Evolutionary conservation across 352 stramenopile species (phyloP).

Genomic region (Phytophthora lateralis): DNA sequence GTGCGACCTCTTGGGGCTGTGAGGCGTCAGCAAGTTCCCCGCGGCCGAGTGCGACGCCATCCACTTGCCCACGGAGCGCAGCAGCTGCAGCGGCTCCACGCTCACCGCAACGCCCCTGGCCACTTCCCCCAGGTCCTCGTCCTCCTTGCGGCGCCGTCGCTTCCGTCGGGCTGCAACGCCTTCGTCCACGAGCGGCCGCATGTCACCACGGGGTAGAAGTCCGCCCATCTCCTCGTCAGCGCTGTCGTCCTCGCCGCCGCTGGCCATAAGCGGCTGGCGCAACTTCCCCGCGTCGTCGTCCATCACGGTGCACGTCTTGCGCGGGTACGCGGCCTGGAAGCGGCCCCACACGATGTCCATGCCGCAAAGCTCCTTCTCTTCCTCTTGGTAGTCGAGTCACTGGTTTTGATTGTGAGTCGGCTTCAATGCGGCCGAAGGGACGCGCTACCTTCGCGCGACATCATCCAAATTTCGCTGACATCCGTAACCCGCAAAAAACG

Average conservation of each 20-base stretch:
- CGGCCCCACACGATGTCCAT: constrained; percentile 36
- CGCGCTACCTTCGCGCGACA: background rate
- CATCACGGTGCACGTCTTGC: constrained; percentile 33
- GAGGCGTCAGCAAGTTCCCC: constrained; percentile 13
- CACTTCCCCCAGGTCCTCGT: constrained; percentile 48
- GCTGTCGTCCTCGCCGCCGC: constrained; percentile 29
- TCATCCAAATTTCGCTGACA: no score
- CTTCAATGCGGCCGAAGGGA: constrained; percentile 22
- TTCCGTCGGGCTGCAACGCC: constrained; percentile 29
- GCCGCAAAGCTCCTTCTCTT: background rate
- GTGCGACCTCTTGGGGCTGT: constrained; percentile 20
- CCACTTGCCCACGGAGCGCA: constrained; percentile 33
- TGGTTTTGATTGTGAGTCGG: constrained; percentile 6
- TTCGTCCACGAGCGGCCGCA: constrained; percentile 28
- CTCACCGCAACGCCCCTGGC: constrained; percentile 21
- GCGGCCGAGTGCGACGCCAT: constrained; percentile 39
- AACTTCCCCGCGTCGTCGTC: constrained; percentile 42
- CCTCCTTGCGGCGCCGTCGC: constrained; percentile 44
- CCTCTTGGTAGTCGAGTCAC: constrained; percentile 16
- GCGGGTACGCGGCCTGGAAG: constrained; percentile 28
- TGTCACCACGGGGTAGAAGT: constrained; percentile 18
- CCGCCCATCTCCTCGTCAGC: constrained; percentile 29
- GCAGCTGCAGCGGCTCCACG: constrained; percentile 36
- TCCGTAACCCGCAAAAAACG: no score
- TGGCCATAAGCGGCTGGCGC: constrained; percentile 41